Percentiles rank a stretch among this genome's conserved stretches.
Conservation (phyloP, 202 grass and related monocot species). For the Elaeis oleifera region DNA sequence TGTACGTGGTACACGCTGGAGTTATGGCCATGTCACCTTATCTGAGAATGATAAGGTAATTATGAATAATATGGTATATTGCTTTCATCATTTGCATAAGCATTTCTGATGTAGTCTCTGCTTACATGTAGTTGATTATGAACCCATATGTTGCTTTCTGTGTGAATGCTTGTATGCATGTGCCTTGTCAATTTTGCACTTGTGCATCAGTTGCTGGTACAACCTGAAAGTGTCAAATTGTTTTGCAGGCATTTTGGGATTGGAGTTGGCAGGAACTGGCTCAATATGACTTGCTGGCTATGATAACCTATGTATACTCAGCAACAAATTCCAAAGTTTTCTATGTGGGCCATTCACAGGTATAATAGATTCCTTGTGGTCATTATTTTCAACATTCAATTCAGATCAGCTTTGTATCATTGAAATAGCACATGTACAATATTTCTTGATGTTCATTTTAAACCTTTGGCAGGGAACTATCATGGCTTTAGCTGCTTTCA, state of each 20-base stretch:
- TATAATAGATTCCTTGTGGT: conserved; percentile 15
- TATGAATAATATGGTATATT: conserved; percentile 4
- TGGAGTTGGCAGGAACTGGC: conserved; percentile 98
- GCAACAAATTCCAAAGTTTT: conserved; percentile 60
- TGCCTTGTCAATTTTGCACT: too few relatives aligned
- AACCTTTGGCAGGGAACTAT: conserved; percentile 71
- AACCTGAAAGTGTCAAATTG: neutral
- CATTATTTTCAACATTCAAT: too few relatives aligned
- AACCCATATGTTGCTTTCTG: neutral
- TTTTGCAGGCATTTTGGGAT: conserved; percentile 81
- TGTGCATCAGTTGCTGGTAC: neutral
- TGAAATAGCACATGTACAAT: neutral
- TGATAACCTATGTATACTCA: conserved; percentile 66
- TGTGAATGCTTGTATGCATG: too few relatives aligned
- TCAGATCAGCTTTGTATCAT: too few relatives aligned
- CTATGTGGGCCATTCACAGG: conserved; percentile 89
- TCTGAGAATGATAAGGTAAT: conserved; percentile 80
- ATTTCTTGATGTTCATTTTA: neutral
- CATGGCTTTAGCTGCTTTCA: conserved; percentile 86
- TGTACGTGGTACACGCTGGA: conserved; percentile 76
- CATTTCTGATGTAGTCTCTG: too few relatives aligned
- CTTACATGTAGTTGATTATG: too few relatives aligned
- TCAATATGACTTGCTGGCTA: conserved; percentile 70
- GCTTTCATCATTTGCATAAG: too few relatives aligned
- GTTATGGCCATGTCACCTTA: conserved; percentile 64